phyloP scores from a whole-genome alignment of 768 basidiomycete genomes.

The Leucogyrophana mollusca region DNA sequence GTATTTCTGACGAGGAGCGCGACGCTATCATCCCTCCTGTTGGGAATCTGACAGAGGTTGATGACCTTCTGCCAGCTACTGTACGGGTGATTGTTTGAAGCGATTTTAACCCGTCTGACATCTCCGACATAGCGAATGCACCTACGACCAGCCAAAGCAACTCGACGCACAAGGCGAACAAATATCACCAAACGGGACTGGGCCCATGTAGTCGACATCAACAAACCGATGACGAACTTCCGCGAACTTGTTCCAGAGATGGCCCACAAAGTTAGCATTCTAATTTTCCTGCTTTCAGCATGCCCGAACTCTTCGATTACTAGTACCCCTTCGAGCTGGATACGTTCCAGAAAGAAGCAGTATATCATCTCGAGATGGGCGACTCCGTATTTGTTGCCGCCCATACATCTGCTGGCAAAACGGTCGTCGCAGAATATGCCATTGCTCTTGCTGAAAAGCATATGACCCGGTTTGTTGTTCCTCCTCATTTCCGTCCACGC shows the following conservation, averaged over 20 bases:
- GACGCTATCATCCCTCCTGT: slow-evolving; percentile 15
- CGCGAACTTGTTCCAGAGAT: slow-evolving; percentile 92
- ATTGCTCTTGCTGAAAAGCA: slow-evolving; percentile 96
- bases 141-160: slow-evolving; percentile 50
- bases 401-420: slow-evolving; percentile 99
- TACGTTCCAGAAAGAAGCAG: slow-evolving; percentile 98
- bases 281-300: not conserved
- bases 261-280: slow-evolving; percentile 76
- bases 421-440: slow-evolving; percentile 98
- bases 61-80: slow-evolving; percentile 72
- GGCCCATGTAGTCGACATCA: slow-evolving; percentile 97
- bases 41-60: slow-evolving; percentile 52
- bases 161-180: slow-evolving; percentile 39
- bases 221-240: slow-evolving; percentile 86
- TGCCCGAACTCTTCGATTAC: slow-evolving; percentile 2
- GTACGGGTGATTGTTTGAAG: slow-evolving; percentile 24
- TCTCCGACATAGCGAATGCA: slow-evolving; percentile 47
- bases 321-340: slow-evolving; percentile 99
- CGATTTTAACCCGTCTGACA: not conserved
- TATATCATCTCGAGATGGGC: slow-evolving; percentile 95
- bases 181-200: slow-evolving; percentile 84
- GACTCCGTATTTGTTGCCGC: slow-evolving; percentile 99
- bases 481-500: slow-evolving; percentile 9
- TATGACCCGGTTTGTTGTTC: slow-evolving; percentile 82
- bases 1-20: slow-evolving; percentile 18